Base-by-base conservation (phyloP, 345 rosid species). In the Viola odorata region DNA sequence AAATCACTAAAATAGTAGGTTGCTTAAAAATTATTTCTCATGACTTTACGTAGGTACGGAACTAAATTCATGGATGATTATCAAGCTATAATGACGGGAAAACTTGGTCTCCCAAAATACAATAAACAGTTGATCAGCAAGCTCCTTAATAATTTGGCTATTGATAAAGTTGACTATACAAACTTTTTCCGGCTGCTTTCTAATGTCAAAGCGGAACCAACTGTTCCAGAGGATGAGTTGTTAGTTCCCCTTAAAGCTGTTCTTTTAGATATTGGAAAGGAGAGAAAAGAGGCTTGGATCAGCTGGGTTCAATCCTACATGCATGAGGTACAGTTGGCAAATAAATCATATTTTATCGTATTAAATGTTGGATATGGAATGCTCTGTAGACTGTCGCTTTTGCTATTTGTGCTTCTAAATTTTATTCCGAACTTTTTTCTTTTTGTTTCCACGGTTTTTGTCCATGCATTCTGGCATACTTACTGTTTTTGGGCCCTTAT, bases 161-260 rank as follows among this genome's bases (percentile, higher is more conserved):
- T 94, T 15, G 99, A 94, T 70, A 94, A 94, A 79, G 99, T 90
- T 68, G 99, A 94, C 71, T 90, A 90, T 75, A 94, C 99, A 51
- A 94, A 94, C 68, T 86, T 90, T 81, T 94, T 88, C 73, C 83
- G 96, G 61, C 71, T 71, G 55, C 88, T 94, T 69, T 79, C 99
- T 51, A 90, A 78, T 69, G 61, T 90, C 71, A 88, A 94, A 77
- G 91, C 88, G 14, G 78, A 86, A 69, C 86, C 78, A 45, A 70
- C 59, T 72, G 75, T 82, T 64, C 80, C 86, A 0, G 87, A 83
- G 47, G 80, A 77, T 23, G 84, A 83, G 80, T 74, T 90, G 71
- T 61, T 94, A 70, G 76, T 77, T 55, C 95, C 97, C 32, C 69
- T 90, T 76, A 88, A 88, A 74, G 86, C 97, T 67, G 96, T 78